phyloP scores from a whole-genome alignment of 805 yeast species.

The Pichia ethanolica region DNA sequence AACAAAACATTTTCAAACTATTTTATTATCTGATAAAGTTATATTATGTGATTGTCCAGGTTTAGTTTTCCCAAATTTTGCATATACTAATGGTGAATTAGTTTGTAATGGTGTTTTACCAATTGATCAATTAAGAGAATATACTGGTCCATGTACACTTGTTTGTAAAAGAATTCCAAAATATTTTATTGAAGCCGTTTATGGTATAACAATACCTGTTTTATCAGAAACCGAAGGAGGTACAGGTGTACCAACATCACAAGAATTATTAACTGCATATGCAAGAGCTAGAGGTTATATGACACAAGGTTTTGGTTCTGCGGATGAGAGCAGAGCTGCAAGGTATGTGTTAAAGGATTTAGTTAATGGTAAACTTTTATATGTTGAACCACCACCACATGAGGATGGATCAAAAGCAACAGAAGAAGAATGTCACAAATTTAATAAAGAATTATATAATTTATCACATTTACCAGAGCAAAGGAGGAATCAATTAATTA shows the following conservation, averaged over 20 bases:
- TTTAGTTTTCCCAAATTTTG: conserved; percentile 95
- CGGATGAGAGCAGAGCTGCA: conserved; percentile 93
- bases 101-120: conserved; percentile 99
- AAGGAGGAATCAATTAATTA: conserved; percentile 62
- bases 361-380: conserved; percentile 83
- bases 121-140: conserved; percentile 91
- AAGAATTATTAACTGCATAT: conserved; percentile 82
- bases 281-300: conserved; percentile 96
- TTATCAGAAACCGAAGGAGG: conserved; percentile 82
- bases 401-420: conserved; percentile 47
- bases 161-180: conserved; percentile 88
- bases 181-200: conserved; percentile 78
- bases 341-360: conserved; percentile 90
- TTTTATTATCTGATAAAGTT: conserved; percentile 72
- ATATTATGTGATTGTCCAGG: conserved; percentile 98
- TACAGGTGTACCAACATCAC: conserved; percentile 78
- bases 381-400: conserved; percentile 82
- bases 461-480: conserved; percentile 59
- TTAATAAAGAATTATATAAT: conserved; percentile 70
- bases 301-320: conserved; percentile 96
- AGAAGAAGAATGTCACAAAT: conserved; percentile 48
- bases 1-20: conserved; percentile 97
- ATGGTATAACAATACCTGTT: conserved; percentile 83
- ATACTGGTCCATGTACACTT: conserved; percentile 78
- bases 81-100: conserved; percentile 90